These are phyloP conservation scores for Epichloe sibirici DNA, from an alignment of 2,329 filamentous ascomycete genomes.

Conservation along the genomic window DNA sequence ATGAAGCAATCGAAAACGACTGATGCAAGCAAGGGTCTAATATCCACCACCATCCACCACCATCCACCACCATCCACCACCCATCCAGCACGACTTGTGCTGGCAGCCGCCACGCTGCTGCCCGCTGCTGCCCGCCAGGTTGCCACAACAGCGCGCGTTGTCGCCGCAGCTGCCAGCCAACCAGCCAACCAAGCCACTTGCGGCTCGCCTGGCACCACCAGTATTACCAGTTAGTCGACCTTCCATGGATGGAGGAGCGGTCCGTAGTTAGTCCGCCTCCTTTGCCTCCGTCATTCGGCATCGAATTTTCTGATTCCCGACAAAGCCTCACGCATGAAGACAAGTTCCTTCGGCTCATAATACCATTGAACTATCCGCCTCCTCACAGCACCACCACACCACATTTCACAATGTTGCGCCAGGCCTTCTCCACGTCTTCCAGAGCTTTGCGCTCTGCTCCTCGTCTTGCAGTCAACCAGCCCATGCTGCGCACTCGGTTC, in stretches of 20 bases:
- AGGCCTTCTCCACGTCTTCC: slow-evolving; percentile 30
- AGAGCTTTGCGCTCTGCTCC: slow-evolving; percentile 31
- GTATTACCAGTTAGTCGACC: too few species aligned
- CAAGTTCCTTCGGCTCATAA: too few species aligned
- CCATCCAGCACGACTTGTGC: too few species aligned
- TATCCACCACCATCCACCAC: background rate
- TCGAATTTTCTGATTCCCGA: slow-evolving; percentile 17
- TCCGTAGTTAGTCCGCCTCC: slow-evolving; percentile 18
- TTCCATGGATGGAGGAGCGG: slow-evolving; percentile 8
- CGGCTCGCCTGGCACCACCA: background rate
- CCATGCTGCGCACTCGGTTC: slow-evolving; percentile 25
- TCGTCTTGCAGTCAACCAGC: slow-evolving; percentile 22
- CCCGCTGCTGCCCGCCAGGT: slow-evolving; percentile 13
- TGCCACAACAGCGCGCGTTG: slow-evolving; percentile 20
- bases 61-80: background rate
- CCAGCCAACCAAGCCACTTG: background rate
- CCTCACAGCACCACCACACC: slow-evolving; percentile 5
- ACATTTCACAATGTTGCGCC: slow-evolving; percentile 30
- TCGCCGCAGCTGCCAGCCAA: background rate
- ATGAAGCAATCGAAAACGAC: background rate
- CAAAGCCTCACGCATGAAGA: background rate
- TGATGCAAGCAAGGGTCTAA: background rate
- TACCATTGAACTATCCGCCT: slow-evolving; percentile 8
- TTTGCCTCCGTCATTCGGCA: slow-evolving; percentile 6
- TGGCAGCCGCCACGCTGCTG: background rate